Evolutionary conservation across 495 filamentous ascomycete genomes (phyloP).

Genomic region (Bombardia bombarda): DNA sequence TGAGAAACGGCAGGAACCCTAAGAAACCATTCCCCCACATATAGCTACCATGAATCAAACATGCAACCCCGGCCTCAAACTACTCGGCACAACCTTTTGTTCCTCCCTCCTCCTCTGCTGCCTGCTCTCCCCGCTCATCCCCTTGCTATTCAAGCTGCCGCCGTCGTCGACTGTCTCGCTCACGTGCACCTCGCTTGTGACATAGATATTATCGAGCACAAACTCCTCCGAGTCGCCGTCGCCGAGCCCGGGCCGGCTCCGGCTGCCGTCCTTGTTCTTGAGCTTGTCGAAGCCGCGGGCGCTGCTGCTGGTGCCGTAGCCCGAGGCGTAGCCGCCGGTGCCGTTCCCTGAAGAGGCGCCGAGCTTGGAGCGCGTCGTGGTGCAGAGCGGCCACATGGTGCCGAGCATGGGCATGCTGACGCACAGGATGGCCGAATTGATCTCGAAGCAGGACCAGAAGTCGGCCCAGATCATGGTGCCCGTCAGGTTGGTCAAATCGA

Average conservation of each 20-base stretch:
- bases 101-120: too few relatives aligned
- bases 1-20: too few relatives aligned
- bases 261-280: background rate
- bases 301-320: background rate
- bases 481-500: conserved; percentile 16
- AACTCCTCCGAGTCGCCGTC: too few relatives aligned
- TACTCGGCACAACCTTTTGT: too few relatives aligned
- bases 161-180: too few relatives aligned
- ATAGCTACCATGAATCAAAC: too few relatives aligned
- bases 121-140: too few relatives aligned
- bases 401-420: conserved; percentile 23
- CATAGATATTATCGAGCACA: conserved; percentile 10
- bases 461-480: conserved; percentile 18
- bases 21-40: too few relatives aligned
- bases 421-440: conserved; percentile 23
- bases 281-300: conserved; percentile 8
- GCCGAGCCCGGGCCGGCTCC: too few relatives aligned
- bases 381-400: conserved; percentile 9
- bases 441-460: conserved; percentile 27
- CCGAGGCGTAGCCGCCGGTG: background rate
- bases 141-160: too few relatives aligned
- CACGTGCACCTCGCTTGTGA: conserved; percentile 7
- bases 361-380: conserved; percentile 11
- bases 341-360: conserved; percentile 4
- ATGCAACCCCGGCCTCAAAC: too few relatives aligned